Conservation (phyloP, 2,329 filamentous ascomycete species). For the Talaromyces atroroseus region DNA sequence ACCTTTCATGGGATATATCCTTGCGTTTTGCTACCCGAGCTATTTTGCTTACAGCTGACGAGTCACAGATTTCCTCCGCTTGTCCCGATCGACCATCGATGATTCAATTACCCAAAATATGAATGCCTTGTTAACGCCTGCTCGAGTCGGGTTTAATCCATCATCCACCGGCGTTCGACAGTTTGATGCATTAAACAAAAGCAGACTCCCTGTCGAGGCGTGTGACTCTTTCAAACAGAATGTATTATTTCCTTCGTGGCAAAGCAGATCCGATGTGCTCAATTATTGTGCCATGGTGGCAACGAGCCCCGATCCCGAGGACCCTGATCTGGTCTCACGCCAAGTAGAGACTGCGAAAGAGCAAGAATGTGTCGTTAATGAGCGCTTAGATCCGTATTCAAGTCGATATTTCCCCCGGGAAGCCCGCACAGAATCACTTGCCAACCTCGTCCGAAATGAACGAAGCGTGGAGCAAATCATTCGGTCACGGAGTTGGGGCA, state of each 20-base stretch:
- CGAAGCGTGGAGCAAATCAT: constrained; percentile 74
- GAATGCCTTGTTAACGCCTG: constrained; percentile 78
- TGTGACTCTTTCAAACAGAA: constrained; percentile 70
- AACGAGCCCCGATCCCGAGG: constrained; percentile 77
- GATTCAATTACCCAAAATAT: constrained; percentile 91
- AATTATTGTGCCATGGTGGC: constrained; percentile 87
- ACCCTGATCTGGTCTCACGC: constrained; percentile 67
- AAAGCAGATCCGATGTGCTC: constrained; percentile 72
- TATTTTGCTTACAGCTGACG: constrained; percentile 12
- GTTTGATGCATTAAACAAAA: constrained; percentile 44
- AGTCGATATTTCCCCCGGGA: constrained; percentile 71
- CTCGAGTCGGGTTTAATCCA: constrained; percentile 68
- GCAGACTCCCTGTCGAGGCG: constrained; percentile 54
- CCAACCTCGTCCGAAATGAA: constrained; percentile 61
- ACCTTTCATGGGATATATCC: not conserved
- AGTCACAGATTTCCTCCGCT: constrained; percentile 73
- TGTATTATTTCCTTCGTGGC: constrained; percentile 85
- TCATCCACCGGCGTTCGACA: constrained; percentile 63
- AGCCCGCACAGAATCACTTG: constrained; percentile 72
- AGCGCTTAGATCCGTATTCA: constrained; percentile 87
- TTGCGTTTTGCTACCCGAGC: not conserved
- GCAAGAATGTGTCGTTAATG: constrained; percentile 71
- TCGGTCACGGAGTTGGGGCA: constrained; percentile 71
- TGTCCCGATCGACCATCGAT: constrained; percentile 79
- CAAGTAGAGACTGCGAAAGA: constrained; percentile 66